A percentile compares a stretch with the other conserved stretches of the same genome.
Evolutionary conservation across 2,329 filamentous ascomycete genomes (phyloP).

Genomic region (Diaporthe batatas): DNA sequence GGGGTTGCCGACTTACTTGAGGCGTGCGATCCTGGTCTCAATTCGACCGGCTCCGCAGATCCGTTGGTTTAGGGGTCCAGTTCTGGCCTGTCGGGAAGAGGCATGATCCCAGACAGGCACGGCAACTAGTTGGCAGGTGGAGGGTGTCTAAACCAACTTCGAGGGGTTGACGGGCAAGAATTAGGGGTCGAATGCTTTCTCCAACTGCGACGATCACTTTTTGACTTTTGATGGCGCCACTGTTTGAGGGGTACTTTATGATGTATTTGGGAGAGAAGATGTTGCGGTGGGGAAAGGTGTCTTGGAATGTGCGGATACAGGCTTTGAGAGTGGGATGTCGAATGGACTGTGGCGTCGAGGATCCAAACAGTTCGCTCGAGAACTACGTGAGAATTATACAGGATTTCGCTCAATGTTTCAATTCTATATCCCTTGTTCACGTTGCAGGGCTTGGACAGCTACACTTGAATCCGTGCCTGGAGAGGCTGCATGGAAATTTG

Average conservation of each 20-base stretch:
- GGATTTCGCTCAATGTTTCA: no score
- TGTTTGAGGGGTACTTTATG: neutral
- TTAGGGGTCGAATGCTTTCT: constrained; percentile 21
- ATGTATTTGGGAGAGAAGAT: neutral
- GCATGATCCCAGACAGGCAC: constrained; percentile 31
- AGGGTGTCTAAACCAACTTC: constrained; percentile 23
- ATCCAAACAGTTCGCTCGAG: neutral
- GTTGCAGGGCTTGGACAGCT: neutral
- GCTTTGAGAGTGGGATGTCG: neutral
- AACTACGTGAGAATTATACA: neutral
- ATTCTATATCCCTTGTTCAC: neutral
- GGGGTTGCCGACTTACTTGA: neutral
- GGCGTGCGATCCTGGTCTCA: constrained; percentile 8
- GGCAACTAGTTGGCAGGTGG: constrained; percentile 18
- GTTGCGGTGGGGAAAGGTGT: constrained; percentile 2
- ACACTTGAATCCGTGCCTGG: constrained; percentile 5
- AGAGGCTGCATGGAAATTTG: constrained; percentile 8
- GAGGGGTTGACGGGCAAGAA: constrained; percentile 3
- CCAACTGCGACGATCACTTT: constrained; percentile 34
- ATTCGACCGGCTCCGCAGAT: constrained; percentile 16
- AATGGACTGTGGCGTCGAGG: neutral
- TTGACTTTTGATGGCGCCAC: constrained; percentile 22
- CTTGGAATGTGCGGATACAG: neutral
- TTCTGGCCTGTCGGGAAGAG: constrained; percentile 8
- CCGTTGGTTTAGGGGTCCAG: constrained; percentile 24